Conservation (phyloP, 805 yeast species). For the Metschnikowia rubicola region DNA sequence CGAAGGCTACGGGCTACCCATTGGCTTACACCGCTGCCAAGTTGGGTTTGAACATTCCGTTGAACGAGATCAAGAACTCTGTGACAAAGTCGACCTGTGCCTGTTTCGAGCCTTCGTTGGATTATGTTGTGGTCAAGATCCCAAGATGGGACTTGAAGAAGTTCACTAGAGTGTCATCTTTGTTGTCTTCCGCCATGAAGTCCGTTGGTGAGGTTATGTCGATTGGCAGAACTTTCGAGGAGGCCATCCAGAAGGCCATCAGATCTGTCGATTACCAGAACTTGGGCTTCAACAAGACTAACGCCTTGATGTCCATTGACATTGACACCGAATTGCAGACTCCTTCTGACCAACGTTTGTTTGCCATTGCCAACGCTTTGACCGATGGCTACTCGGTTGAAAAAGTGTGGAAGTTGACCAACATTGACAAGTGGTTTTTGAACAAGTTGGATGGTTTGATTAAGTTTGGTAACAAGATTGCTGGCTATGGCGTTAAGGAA, state of each 20-base stretch:
- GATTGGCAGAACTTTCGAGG: slow-evolving; percentile 96
- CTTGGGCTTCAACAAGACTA: slow-evolving; percentile 85
- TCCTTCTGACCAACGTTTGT: slow-evolving; percentile 95
- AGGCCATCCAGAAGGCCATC: slow-evolving; percentile 96
- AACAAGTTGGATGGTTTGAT: slow-evolving; percentile 77
- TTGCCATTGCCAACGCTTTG: slow-evolving; percentile 94
- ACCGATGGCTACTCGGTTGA: slow-evolving; percentile 86
- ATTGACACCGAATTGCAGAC: slow-evolving; percentile 91
- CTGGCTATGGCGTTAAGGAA: slow-evolving; percentile 54
- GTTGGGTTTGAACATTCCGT: slow-evolving; percentile 86
- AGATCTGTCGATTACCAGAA: slow-evolving; percentile 95
- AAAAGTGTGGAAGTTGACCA: slow-evolving; percentile 84
- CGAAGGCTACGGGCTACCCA: slow-evolving; percentile 98
- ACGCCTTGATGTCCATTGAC: slow-evolving; percentile 84
- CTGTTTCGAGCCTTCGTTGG: slow-evolving; percentile 95
- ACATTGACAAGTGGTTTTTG: slow-evolving; percentile 95
- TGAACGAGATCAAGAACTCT: slow-evolving; percentile 86
- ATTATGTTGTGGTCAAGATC: slow-evolving; percentile 94
- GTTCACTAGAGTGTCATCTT: slow-evolving; percentile 85
- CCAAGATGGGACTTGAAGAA: slow-evolving; percentile 99
- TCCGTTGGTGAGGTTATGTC: slow-evolving; percentile 99
- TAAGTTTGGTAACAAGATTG: slow-evolving; percentile 61
- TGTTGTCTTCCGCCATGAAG: slow-evolving; percentile 91
- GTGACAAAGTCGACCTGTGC: slow-evolving; percentile 94
- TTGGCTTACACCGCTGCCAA: slow-evolving; percentile 98